These are phyloP conservation scores for Ascobolus immersus DNA, from an alignment of 495 filamentous ascomycete genomes.

Conservation along the genomic window DNA sequence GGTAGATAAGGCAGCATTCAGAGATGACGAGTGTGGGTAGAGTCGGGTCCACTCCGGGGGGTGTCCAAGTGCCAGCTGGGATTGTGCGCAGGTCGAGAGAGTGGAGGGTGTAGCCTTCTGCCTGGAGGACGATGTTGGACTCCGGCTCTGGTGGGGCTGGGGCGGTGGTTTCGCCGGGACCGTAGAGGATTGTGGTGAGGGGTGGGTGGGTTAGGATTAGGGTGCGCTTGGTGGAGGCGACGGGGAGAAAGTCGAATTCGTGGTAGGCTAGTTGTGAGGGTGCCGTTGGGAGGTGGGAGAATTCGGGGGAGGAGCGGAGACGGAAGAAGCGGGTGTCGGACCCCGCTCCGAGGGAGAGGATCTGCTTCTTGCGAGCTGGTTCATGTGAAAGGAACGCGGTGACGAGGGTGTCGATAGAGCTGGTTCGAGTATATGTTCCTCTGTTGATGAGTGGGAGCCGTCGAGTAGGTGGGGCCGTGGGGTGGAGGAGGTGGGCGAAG, in stretches of 20 bases:
- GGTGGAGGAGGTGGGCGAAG: slow-evolving; percentile 42
- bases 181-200: no score
- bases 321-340: slow-evolving; percentile 76
- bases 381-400: slow-evolving; percentile 32
- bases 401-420: slow-evolving; percentile 61
- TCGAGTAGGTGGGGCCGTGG: slow-evolving; percentile 19
- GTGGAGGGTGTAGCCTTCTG: slow-evolving; percentile 41
- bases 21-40: slow-evolving; percentile 66
- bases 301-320: slow-evolving; percentile 16
- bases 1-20: slow-evolving; percentile 84
- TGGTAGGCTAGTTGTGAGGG: slow-evolving; percentile 41
- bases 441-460: slow-evolving; percentile 79
- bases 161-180: no score
- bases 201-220: slow-evolving; percentile 18
- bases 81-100: slow-evolving; percentile 56
- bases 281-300: slow-evolving; percentile 7
- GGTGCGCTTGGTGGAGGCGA: slow-evolving; percentile 37
- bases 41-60: slow-evolving; percentile 24
- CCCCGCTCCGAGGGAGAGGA: slow-evolving; percentile 80
- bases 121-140: slow-evolving; percentile 9
- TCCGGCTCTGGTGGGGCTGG: slow-evolving; percentile 2
- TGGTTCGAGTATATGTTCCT: slow-evolving; percentile 86
- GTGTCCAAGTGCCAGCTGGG: no score
- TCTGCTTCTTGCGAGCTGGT: slow-evolving; percentile 35
- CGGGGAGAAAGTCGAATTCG: slow-evolving; percentile 70